A percentile compares a stretch with the other conserved stretches of the same genome.
phyloP scores from a whole-genome alignment of 225 moss, liverwort and hornwort species.

The Bryoerythrophyllum caledonicum region DNA sequence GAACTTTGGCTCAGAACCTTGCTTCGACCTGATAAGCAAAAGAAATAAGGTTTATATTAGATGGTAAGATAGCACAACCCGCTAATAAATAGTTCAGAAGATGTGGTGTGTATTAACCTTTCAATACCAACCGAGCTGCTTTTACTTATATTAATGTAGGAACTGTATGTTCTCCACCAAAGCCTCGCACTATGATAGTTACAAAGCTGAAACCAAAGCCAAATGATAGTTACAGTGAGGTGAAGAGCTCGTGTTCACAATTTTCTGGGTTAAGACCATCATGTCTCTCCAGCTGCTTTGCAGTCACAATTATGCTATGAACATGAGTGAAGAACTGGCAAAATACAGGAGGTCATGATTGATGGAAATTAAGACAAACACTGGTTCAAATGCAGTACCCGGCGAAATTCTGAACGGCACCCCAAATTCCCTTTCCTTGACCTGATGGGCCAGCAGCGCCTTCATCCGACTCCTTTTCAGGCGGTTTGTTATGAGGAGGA shows the following conservation, averaged over 20 bases:
- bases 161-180: constrained; percentile 5
- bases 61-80: background rate
- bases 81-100: background rate
- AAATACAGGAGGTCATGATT: background rate
- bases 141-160: background rate
- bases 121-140: background rate
- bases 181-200: background rate
- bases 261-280: background rate
- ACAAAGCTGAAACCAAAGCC: constrained; percentile 2
- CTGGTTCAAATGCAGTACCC: constrained; percentile 43
- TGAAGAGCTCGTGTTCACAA: background rate
- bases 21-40: constrained; percentile 39
- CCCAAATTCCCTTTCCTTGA: constrained; percentile 48
- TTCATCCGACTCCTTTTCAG: constrained; percentile 43
- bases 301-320: background rate
- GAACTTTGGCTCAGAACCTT: constrained; percentile 49
- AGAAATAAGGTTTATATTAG: background rate
- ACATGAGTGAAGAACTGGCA: constrained; percentile 8
- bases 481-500: constrained; percentile 33
- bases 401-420: constrained; percentile 51
- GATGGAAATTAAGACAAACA: constrained; percentile 5
- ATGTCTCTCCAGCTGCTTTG: background rate
- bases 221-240: background rate
- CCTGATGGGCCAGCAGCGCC: constrained; percentile 17
- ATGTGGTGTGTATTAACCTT: background rate